Base-by-base conservation (phyloP, 768 basidiomycete species). In the Boletus rubescentipes region DNA sequence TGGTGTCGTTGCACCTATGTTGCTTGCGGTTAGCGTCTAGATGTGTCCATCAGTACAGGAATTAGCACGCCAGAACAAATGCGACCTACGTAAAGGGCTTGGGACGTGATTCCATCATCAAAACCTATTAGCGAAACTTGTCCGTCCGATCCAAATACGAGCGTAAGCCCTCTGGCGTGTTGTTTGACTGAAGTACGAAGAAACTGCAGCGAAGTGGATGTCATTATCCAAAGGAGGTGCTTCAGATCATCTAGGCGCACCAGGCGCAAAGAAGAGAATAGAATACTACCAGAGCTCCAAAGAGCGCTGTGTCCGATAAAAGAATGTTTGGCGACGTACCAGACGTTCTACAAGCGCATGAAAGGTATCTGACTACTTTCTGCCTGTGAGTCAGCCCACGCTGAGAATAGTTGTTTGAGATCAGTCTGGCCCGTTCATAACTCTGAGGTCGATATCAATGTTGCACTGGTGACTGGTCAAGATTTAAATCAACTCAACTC, bases 71-170 rank as follows among this genome's bases (percentile, higher is more conserved):
- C 7, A n/a, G 4, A 23, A 23, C 32, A 11, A 26, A 39, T 30
- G 38, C 0, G 26, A 53, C 63, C 26, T 32, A 62, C 61, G 34
- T 50, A 44, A 6, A 35, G 18, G 7, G 35, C 29, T 26, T 51
- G 43, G 3, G 61, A 47, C 18, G 48, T 9, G 18, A 23, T 11
- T 20, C 54, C 57, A 6, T 6, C 47, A 21, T 51, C 61, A 35
- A 57, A 46, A n/a, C 60, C 67, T 44, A 67, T 34, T 4, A 68
- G 57, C 4, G 67, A 67, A 50, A 67, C 57, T 35, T 68, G 67
- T 35, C 67, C 67, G 41, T 65, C 57, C 18, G 67, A 49, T 23
- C 67, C 67, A 46, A 67, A 60, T 37, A 68, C 42, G 20, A 68
- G 57, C n/a, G 61, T 66, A 16, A 68, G 46, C 8, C 44, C 63